Percentiles rank a stretch among this genome's conserved stretches.
Evolutionary conservation across 1,284 basidiomycete genomes (phyloP).

Genomic region (Earliella scabrosa): DNA sequence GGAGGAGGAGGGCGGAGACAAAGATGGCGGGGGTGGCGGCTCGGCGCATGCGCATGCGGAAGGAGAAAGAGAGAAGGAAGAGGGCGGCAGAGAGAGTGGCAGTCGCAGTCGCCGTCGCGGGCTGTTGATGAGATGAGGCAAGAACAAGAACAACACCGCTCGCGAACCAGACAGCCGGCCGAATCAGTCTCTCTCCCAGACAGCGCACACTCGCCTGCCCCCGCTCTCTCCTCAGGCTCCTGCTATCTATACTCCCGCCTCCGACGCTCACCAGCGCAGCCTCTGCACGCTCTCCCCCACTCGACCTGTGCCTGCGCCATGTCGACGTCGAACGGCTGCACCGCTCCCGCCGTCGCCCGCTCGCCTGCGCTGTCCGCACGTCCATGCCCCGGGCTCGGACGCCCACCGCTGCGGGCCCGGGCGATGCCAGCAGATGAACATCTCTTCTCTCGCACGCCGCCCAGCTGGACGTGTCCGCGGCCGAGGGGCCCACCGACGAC

Average conservation of each 20-base stretch:
- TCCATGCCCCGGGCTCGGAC: not conserved
- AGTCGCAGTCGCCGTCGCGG: conserved; percentile 10
- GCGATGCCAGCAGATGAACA: not conserved
- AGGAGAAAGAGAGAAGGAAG: conserved; percentile 2
- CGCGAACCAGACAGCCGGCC: not conserved
- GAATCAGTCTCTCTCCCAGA: conserved; percentile 2
- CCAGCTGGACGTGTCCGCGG: too few species aligned
- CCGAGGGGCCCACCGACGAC: too few species aligned
- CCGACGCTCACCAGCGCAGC: too few species aligned
- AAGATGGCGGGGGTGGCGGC: not conserved
- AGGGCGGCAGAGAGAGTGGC: conserved; percentile 11
- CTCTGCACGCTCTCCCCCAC: too few species aligned
- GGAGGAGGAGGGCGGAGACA: conserved; percentile 3
- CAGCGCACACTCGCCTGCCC: not conserved
- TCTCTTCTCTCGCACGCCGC: too few species aligned
- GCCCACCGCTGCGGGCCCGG: not conserved
- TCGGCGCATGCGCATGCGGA: conserved; percentile 6
- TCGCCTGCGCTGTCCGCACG: not conserved
- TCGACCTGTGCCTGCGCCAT: not conserved
- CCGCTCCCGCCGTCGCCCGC: not conserved
- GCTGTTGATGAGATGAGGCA: conserved; percentile 19
- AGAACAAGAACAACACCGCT: conserved; percentile 19
- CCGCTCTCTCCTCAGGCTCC: not conserved
- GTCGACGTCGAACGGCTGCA: too few species aligned
- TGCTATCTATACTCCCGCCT: not conserved